Percentiles rank a stretch among this genome's conserved stretches.
Evolutionary conservation across 768 basidiomycete species (phyloP).

Genomic region (Gloeophyllum trabeum): DNA sequence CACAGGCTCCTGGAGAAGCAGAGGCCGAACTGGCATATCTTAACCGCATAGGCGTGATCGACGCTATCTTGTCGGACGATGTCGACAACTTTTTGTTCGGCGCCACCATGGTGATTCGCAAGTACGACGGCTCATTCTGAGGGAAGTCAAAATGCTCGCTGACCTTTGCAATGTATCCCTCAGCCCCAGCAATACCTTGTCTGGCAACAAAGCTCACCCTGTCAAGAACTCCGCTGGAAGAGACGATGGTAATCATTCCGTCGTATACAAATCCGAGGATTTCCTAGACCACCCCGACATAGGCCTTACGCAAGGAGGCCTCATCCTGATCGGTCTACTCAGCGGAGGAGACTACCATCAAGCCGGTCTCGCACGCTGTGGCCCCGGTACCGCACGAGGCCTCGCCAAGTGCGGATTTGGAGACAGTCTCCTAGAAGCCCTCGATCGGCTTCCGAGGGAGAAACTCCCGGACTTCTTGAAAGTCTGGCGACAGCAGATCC

Average conservation of each 20-base stretch:
- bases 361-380: conserved; percentile 57
- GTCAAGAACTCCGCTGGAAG: conserved; percentile 54
- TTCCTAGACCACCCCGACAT: conserved; percentile 34
- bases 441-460: conserved; percentile 28
- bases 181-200: conserved; percentile 62
- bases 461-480: conserved; percentile 41
- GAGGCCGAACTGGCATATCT: conserved; percentile 90
- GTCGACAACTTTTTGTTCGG: conserved; percentile 91
- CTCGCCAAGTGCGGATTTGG: conserved; percentile 79
- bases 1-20: conserved; percentile 84
- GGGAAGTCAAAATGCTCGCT: no score
- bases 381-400: conserved; percentile 59
- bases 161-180: background rate
- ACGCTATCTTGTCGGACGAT: conserved; percentile 86
- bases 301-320: conserved; percentile 47
- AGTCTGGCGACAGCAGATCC: conserved; percentile 51
- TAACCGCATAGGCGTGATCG: conserved; percentile 72
- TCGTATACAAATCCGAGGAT: conserved; percentile 25
- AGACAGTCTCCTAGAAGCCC: conserved; percentile 53
- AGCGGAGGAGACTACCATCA: conserved; percentile 88
- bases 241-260: conserved; percentile 62
- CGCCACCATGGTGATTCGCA: conserved; percentile 72
- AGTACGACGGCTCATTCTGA: conserved; percentile 30
- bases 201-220: conserved; percentile 57
- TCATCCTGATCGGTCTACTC: conserved; percentile 75